These are phyloP conservation scores for Pestalotiopsis fici DNA, from an alignment of 2,329 filamentous ascomycete genomes.

Conservation along the genomic window DNA sequence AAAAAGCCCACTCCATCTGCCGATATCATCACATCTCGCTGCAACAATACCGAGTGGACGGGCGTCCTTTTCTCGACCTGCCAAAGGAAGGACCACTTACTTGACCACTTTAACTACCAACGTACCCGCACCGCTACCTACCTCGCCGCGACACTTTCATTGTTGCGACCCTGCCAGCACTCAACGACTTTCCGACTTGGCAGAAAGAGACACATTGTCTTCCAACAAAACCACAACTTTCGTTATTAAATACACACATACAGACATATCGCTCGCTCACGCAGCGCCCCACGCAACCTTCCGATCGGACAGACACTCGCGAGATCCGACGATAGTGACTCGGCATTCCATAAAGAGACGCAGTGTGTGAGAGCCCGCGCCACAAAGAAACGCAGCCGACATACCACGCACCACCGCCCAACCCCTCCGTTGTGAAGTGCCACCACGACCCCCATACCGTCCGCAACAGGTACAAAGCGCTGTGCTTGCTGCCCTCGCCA, in stretches of 20 bases:
- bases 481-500: conserved; percentile 2
- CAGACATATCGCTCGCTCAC: not conserved
- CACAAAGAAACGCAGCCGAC: not conserved
- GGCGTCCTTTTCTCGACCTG: not conserved
- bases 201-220: not conserved
- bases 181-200: not conserved
- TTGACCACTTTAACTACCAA: not conserved
- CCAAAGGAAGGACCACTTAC: too few relatives aligned
- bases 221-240: not conserved
- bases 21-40: not conserved
- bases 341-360: not conserved
- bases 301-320: not conserved
- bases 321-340: not conserved
- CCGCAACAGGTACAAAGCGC: not conserved
- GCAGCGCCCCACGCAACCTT: not conserved
- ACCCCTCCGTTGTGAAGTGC: not conserved
- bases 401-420: not conserved
- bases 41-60: not conserved
- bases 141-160: not conserved
- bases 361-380: not conserved
- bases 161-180: not conserved
- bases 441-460: too few relatives aligned
- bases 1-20: not conserved
- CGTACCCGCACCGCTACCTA: not conserved
- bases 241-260: not conserved